These are phyloP conservation scores for Xerocomellus amylosporus DNA, from an alignment of 768 basidiomycete species.

Conservation along the genomic window DNA sequence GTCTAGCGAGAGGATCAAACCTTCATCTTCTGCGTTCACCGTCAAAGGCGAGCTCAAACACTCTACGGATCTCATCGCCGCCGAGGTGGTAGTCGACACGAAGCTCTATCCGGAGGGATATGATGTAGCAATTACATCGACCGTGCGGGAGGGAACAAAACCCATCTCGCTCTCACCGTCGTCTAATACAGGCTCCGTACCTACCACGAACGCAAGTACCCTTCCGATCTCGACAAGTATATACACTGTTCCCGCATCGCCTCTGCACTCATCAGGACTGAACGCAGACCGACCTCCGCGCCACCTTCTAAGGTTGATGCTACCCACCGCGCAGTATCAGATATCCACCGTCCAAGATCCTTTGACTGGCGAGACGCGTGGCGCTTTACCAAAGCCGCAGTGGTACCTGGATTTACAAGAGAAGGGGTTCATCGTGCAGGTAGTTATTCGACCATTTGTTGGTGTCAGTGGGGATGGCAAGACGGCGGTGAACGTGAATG, in stretches of 20 bases:
- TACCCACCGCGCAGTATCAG: constrained; percentile 83
- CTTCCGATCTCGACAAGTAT: constrained; percentile 60
- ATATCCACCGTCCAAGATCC: constrained; percentile 78
- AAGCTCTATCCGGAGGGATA: constrained; percentile 81
- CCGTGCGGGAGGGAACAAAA: constrained; percentile 37
- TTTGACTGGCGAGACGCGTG: constrained; percentile 64
- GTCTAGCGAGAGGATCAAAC: constrained; percentile 33
- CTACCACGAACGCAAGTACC: constrained; percentile 8
- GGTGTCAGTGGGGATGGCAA: not conserved
- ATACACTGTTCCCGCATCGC: constrained; percentile 78
- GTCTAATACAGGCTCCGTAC: not conserved
- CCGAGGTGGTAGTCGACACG: constrained; percentile 78
- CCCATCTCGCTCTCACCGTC: constrained; percentile 35
- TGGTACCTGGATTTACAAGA: constrained; percentile 73
- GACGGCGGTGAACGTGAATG: constrained; percentile 3
- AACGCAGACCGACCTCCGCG: constrained; percentile 52
- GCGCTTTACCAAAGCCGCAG: constrained; percentile 58
- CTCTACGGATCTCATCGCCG: constrained; percentile 68
- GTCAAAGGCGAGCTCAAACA: constrained; percentile 58
- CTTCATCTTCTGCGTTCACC: constrained; percentile 55
- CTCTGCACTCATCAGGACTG: constrained; percentile 71
- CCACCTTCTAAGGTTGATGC: constrained; percentile 71
- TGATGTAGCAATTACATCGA: constrained; percentile 46
- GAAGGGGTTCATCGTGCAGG: constrained; percentile 54
- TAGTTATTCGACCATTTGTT: constrained; percentile 52